Evolutionary conservation across 805 yeast species (phyloP).

Genomic region (Metschnikowia lachancei): DNA sequence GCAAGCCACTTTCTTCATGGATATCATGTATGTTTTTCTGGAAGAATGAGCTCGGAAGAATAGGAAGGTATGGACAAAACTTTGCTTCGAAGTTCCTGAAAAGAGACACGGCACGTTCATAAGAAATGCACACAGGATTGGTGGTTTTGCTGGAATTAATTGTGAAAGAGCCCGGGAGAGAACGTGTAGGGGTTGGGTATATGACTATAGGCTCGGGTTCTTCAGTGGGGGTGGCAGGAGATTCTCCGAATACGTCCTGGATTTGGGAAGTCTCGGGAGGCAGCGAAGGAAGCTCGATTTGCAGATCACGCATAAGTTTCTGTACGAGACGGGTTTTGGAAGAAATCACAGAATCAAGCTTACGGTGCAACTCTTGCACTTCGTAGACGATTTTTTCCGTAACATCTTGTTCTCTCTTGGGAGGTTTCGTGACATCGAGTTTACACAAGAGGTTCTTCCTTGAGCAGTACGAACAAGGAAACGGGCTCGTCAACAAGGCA

Average conservation of each 20-base stretch:
- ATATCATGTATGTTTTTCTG: slow-evolving; percentile 15
- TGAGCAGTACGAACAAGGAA: slow-evolving; percentile 56
- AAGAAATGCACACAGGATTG: slow-evolving; percentile 13
- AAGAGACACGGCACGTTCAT: slow-evolving; percentile 13
- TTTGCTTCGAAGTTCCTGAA: slow-evolving; percentile 10
- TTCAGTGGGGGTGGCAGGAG: slow-evolving; percentile 1
- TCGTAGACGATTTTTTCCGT: slow-evolving; percentile 15
- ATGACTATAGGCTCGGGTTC: slow-evolving; percentile 11
- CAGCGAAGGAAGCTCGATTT: background rate
- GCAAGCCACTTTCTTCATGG: slow-evolving; percentile 30
- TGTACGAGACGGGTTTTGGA: slow-evolving; percentile 13
- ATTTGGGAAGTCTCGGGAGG: slow-evolving; percentile 10
- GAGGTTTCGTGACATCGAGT: slow-evolving; percentile 45
- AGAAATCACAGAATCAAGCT: slow-evolving; percentile 14
- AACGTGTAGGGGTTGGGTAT: slow-evolving; percentile 19
- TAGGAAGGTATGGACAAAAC: slow-evolving; percentile 16
- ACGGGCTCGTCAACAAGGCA: slow-evolving; percentile 49
- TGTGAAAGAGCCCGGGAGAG: slow-evolving; percentile 15
- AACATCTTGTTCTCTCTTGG: slow-evolving; percentile 17
- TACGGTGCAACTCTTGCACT: slow-evolving; percentile 17
- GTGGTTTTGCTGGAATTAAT: slow-evolving; percentile 16
- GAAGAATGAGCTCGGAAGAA: slow-evolving; percentile 18
- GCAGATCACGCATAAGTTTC: slow-evolving; percentile 4
- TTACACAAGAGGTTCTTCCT: slow-evolving; percentile 52
- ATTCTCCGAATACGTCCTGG: slow-evolving; percentile 6